Conservation (phyloP, 2,329 filamentous ascomycete genomes). For the Diaporthe destruens region DNA sequence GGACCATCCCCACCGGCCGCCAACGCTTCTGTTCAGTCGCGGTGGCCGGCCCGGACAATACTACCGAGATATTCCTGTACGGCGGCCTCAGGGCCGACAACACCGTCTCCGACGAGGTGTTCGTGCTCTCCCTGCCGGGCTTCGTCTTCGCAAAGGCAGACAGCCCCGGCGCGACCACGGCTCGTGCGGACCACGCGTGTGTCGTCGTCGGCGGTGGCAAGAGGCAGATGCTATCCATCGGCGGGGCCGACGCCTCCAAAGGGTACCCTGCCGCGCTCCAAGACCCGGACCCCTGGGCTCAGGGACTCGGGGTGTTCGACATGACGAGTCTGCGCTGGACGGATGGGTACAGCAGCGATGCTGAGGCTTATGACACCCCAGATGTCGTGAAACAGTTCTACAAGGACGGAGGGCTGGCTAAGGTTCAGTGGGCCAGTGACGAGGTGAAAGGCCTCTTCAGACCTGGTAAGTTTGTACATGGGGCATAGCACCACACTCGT, state of each 20-base stretch:
- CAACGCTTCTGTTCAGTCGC: conserved; percentile 53
- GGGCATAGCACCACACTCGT: background rate
- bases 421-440: conserved; percentile 15
- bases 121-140: conserved; percentile 54
- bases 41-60: conserved; percentile 49
- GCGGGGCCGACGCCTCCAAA: conserved; percentile 50
- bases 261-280: conserved; percentile 43
- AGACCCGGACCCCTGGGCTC: conserved; percentile 51
- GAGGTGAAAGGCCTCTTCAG: conserved; percentile 11
- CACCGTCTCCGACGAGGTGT: conserved; percentile 48
- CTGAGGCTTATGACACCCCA: conserved; percentile 2
- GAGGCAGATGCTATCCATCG: conserved; percentile 56
- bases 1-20: conserved; percentile 46
- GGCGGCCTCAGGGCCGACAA: conserved; percentile 49
- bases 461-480: background rate
- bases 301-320: conserved; percentile 56
- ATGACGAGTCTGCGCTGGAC: conserved; percentile 54
- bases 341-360: background rate
- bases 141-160: conserved; percentile 53
- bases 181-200: conserved; percentile 51
- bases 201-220: conserved; percentile 50
- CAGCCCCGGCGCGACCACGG: conserved; percentile 42
- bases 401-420: background rate
- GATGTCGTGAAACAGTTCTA: conserved; percentile 26
- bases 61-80: conserved; percentile 56